Evolutionary conservation across 1,284 basidiomycete genomes (phyloP), one percentile per base, ranked within the genome.

Genomic region (Pascua sp.): DNA sequence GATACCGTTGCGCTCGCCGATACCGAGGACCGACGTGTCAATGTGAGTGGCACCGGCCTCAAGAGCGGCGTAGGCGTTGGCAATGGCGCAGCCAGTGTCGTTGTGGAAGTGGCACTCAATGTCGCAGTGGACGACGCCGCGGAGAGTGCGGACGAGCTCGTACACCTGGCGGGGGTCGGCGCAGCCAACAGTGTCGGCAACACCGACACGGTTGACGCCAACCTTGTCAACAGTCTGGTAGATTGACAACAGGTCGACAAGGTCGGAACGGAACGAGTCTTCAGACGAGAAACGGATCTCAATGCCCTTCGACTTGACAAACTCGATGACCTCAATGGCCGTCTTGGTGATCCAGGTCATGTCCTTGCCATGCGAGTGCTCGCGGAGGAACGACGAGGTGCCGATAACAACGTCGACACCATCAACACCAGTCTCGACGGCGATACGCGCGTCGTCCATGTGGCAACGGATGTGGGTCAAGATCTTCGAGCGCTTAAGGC

Each of bases 211-310:
- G 83, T 98, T 94, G 55, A 99, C 95, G 60, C 96, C 96, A 70
- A 98, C 94, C 84, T 98, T 98, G 83, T 99, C 96, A 55, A 99
- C 96, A 52, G 95, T 96, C 79, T 96, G 91, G 84, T 99, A 98
- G 80, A 99, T 98, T 50, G 91, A 94, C 55, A 99, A 84, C 49
- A 99, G 84, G 81, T 99, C 96, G 78, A 98, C 96, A 61, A 99
- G 86, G 79, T 99, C 95, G 67, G 95, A 98, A 66, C 96, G 91
- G 91, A 99, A 99, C 42, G 92, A 97, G 79, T 99, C 96, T 79
- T 99, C 96, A 40, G 95, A 96, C 37, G 95, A 98, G 85, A 99
- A 99, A 62, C 96, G 91, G 77, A 98, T 93, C 81, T 99, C 96
- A 75, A 99, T 97, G 60, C 90, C 90, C 88, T 98, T 98, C 82